phyloP scores from a whole-genome alignment of 129 eudicot species.

The Flaveria robusta region DNA sequence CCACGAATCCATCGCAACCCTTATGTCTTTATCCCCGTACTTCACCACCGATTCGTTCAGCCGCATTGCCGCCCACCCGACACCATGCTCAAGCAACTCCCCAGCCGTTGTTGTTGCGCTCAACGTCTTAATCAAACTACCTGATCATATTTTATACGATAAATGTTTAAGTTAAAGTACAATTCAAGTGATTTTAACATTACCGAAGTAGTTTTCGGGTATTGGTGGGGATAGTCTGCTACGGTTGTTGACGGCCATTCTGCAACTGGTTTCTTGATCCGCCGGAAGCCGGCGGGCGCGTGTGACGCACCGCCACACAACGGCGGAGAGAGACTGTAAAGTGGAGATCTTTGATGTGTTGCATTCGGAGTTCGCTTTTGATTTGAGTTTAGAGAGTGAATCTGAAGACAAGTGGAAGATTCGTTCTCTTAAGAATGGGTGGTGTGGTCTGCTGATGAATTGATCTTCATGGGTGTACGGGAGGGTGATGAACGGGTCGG shows the following conservation, averaged over 20 bases:
- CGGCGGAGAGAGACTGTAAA: slow-evolving; percentile 45
- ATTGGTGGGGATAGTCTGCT: slow-evolving; percentile 47
- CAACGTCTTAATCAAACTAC: not conserved
- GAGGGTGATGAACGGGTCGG: slow-evolving; percentile 32
- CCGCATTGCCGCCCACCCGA: slow-evolving; percentile 16
- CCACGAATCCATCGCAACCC: not conserved
- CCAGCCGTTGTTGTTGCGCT: not conserved
- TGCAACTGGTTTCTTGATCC: slow-evolving; percentile 34
- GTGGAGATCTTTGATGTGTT: slow-evolving; percentile 38
- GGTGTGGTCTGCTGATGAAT: slow-evolving; percentile 36
- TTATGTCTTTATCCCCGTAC: slow-evolving; percentile 14
- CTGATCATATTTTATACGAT: not conserved
- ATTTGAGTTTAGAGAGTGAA: slow-evolving; percentile 44
- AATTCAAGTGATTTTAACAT: not conserved
- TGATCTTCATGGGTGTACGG: slow-evolving; percentile 47
- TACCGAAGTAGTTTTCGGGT: slow-evolving; percentile 50
- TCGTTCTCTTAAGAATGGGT: slow-evolving; percentile 43
- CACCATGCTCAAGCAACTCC: slow-evolving; percentile 18
- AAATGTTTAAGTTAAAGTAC: too few species aligned
- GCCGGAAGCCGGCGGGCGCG: slow-evolving; percentile 30
- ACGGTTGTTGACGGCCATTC: slow-evolving; percentile 30
- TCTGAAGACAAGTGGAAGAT: slow-evolving; percentile 47
- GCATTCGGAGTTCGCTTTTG: slow-evolving; percentile 36
- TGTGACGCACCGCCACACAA: slow-evolving; percentile 48
- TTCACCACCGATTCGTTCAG: slow-evolving; percentile 14